Evolutionary conservation across 352 stramenopile genomes (phyloP).

Genomic region (Thalassiosira hispida): DNA sequence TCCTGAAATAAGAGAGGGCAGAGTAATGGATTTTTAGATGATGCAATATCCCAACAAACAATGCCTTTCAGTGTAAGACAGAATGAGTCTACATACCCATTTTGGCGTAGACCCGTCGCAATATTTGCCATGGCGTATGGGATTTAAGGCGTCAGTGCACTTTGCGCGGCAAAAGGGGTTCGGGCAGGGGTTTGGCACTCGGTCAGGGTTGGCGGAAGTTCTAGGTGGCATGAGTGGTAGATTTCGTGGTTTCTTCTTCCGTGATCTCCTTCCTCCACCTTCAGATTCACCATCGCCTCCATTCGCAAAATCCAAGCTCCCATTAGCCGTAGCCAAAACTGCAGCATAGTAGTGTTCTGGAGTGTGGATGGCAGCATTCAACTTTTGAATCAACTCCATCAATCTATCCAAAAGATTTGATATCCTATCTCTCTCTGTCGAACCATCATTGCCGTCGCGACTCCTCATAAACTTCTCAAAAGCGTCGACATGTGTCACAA

Average conservation of each 20-base stretch:
- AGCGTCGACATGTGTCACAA: slow-evolving; percentile 17
- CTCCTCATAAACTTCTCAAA: slow-evolving; percentile 46
- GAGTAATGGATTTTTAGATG: background rate
- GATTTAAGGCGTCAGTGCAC: slow-evolving; percentile 34
- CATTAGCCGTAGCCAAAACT: slow-evolving; percentile 61
- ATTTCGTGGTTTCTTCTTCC: slow-evolving; percentile 32
- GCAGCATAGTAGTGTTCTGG: slow-evolving; percentile 69
- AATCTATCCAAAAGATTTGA: slow-evolving; percentile 45
- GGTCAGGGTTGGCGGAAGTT: slow-evolving; percentile 40
- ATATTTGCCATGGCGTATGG: slow-evolving; percentile 59
- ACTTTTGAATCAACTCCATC: slow-evolving; percentile 41
- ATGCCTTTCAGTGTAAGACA: background rate
- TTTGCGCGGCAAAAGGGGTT: slow-evolving; percentile 42
- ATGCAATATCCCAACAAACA: background rate
- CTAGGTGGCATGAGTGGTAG: slow-evolving; percentile 52
- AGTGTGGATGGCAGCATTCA: slow-evolving; percentile 37
- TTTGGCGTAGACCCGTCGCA: slow-evolving; percentile 43
- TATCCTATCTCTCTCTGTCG: slow-evolving; percentile 33
- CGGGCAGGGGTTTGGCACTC: slow-evolving; percentile 40
- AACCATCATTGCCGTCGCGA: slow-evolving; percentile 29
- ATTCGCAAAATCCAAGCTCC: slow-evolving; percentile 69
- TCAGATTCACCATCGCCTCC: slow-evolving; percentile 34
- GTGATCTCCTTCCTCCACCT: slow-evolving; percentile 12
- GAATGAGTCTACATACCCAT: background rate
- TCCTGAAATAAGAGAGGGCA: slow-evolving; percentile 29